Evolutionary conservation across 2,329 filamentous ascomycete genomes (phyloP).

Genomic region (Colletotrichum lindemuthianum): DNA sequence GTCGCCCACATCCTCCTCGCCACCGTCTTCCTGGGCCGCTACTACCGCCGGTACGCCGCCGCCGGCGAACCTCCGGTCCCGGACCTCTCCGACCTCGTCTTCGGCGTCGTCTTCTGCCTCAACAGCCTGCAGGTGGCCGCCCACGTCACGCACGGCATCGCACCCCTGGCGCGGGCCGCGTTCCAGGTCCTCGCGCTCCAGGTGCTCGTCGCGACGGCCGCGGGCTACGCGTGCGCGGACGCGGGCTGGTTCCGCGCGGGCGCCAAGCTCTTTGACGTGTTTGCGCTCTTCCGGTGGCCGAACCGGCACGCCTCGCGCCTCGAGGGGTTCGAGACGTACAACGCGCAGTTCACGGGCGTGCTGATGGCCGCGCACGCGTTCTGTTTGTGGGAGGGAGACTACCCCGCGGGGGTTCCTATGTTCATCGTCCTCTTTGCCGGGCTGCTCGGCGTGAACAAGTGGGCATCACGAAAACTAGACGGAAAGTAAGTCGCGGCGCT

Average conservation of each 20-base stretch:
- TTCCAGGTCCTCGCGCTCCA: slow-evolving; percentile 20
- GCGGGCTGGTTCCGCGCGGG: slow-evolving; percentile 24
- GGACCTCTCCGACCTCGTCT: not conserved
- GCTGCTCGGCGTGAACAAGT: slow-evolving; percentile 31
- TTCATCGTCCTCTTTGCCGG: slow-evolving; percentile 2
- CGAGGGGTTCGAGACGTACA: slow-evolving; percentile 20
- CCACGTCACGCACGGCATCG: slow-evolving; percentile 3
- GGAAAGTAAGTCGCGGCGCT: slow-evolving; percentile 30
- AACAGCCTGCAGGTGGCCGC: slow-evolving; percentile 1
- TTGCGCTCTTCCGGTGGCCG: slow-evolving; percentile 20
- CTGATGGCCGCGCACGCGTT: slow-evolving; percentile 13
- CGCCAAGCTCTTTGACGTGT: slow-evolving; percentile 22
- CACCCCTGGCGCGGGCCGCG: slow-evolving; percentile 1
- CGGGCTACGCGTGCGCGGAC: slow-evolving; percentile 21
- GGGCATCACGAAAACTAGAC: slow-evolving; percentile 34
- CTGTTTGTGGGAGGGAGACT: slow-evolving; percentile 26
- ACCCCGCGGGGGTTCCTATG: slow-evolving; percentile 33
- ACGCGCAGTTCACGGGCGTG: slow-evolving; percentile 14
- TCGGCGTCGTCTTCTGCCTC: slow-evolving; percentile 1
- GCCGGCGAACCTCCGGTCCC: slow-evolving; percentile 8
- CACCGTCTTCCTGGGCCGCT: slow-evolving; percentile 3
- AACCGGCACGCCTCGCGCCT: not conserved
- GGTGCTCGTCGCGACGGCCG: slow-evolving; percentile 12
- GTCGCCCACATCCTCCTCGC: slow-evolving; percentile 2
- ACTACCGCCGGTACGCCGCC: slow-evolving; percentile 11